A percentile compares a stretch with the other conserved stretches of the same genome.
Conservation (phyloP, 352 stramenopile genomes). For the Stramenopiles sp. region DNA sequence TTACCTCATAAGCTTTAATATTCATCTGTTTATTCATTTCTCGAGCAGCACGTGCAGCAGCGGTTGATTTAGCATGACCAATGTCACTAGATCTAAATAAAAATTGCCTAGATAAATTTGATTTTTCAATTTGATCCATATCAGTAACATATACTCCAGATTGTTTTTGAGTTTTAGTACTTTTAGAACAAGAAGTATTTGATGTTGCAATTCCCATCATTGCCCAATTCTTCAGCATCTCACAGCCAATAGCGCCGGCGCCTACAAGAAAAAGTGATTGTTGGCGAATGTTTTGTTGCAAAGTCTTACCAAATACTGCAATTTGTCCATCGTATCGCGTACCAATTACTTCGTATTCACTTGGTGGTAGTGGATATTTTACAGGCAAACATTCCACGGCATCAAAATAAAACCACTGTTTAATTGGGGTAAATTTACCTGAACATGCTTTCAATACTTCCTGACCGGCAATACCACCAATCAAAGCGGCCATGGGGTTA, state of each 20-base stretch:
- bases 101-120: conserved; percentile 92
- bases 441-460: conserved; percentile 73
- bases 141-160: conserved; percentile 68
- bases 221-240: conserved; percentile 99
- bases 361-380: conserved; percentile 9
- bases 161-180: conserved; percentile 10
- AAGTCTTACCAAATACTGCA: conserved; percentile 32
- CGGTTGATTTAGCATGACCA: conserved; percentile 63
- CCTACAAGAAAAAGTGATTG: conserved; percentile 84
- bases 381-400: conserved; percentile 73
- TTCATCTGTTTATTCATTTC: conserved; percentile 68
- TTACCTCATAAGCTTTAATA: conserved; percentile 28
- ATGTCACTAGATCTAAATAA: conserved; percentile 90
- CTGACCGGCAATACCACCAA: conserved; percentile 86
- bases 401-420: conserved; percentile 97
- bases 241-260: conserved; percentile 89
- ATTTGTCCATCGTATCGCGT: conserved; percentile 61
- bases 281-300: conserved; percentile 31
- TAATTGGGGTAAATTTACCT: conserved; percentile 91
- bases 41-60: conserved; percentile 48
- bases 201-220: conserved; percentile 89
- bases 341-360: no score
- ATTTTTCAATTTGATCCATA: conserved; percentile 98
- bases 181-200: no score
- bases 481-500: conserved; percentile 68